Percentiles rank a stretch among this genome's conserved stretches.
These are phyloP conservation scores for Paraphaeosphaeria sporulosa DNA, from an alignment of 2,329 filamentous ascomycete species.

Conservation along the genomic window DNA sequence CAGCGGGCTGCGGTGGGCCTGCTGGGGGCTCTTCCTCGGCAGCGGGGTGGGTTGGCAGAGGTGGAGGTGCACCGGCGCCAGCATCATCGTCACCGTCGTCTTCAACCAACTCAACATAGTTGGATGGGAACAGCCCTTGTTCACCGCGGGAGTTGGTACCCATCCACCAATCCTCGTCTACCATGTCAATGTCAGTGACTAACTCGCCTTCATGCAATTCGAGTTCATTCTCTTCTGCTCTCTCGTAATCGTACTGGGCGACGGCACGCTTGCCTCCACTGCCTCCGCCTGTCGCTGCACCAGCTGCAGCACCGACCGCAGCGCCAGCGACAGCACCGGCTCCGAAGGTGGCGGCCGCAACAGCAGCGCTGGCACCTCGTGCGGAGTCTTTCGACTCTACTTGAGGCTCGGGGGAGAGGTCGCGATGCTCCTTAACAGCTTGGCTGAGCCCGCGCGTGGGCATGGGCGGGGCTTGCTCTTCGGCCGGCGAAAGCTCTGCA, in stretches of 20 bases:
- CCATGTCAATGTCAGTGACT: constrained; percentile 93
- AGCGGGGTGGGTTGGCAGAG: constrained; percentile 51
- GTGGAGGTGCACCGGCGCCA: constrained; percentile 43
- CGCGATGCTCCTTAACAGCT: constrained; percentile 68
- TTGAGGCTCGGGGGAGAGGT: constrained; percentile 70
- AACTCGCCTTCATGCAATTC: constrained; percentile 88
- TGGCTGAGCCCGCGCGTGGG: constrained; percentile 70
- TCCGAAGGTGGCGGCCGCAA: constrained; percentile 55
- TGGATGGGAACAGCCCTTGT: constrained; percentile 91
- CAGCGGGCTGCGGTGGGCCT: constrained; percentile 41
- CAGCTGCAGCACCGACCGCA: constrained; percentile 50
- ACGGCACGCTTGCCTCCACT: constrained; percentile 72
- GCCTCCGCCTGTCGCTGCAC: constrained; percentile 48
- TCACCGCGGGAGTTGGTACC: constrained; percentile 87
- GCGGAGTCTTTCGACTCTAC: constrained; percentile 62
- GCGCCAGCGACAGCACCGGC: constrained; percentile 50
- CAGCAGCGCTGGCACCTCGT: constrained; percentile 62
- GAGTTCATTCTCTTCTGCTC: constrained; percentile 96
- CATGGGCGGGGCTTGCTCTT: constrained; percentile 62
- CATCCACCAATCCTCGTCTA: constrained; percentile 99
- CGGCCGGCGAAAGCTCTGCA: constrained; percentile 60
- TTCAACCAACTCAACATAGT: constrained; percentile 89
- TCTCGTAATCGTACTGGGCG: constrained; percentile 95
- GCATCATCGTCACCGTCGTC: constrained; percentile 63
- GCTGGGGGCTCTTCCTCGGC: constrained; percentile 43